Conservation (phyloP, 805 yeast genomes). For the Suhomyces emberorum region DNA sequence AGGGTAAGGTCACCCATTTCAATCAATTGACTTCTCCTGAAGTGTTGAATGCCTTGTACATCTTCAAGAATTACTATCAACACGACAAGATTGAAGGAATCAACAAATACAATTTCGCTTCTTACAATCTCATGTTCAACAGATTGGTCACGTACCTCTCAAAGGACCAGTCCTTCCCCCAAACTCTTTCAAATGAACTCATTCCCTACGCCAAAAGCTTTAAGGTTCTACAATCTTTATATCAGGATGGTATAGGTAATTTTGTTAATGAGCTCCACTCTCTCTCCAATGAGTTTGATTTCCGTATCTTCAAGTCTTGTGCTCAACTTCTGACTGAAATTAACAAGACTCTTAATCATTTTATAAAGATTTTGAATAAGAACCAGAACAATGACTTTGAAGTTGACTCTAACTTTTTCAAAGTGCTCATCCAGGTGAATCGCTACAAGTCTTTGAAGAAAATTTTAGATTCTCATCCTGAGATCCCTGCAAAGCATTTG, state of each 20-base stretch:
- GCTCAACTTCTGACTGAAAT: constrained; percentile 17
- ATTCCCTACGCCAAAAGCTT: constrained; percentile 12
- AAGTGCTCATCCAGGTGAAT: constrained; percentile 21
- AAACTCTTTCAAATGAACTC: constrained; percentile 15
- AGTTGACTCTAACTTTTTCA: constrained; percentile 13
- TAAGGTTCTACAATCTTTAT: constrained; percentile 10
- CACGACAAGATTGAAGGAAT: constrained; percentile 16
- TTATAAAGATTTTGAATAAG: constrained; percentile 13
- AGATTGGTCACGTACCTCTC: constrained; percentile 14
- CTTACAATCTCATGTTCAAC: constrained; percentile 21
- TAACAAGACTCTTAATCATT: constrained; percentile 15
- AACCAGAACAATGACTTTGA: constrained; percentile 9
- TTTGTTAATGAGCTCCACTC: constrained; percentile 19
- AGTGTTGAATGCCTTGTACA: constrained; percentile 23
- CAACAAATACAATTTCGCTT: constrained; percentile 13
- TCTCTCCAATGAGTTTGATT: constrained; percentile 21
- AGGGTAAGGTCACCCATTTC: constrained; percentile 18
- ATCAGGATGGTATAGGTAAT: constrained; percentile 16
- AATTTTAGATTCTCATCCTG: constrained; percentile 15
- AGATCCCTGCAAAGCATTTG: constrained; percentile 9
- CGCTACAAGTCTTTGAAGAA: constrained; percentile 20
- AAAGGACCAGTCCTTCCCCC: constrained; percentile 16
- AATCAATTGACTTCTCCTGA: constrained; percentile 24
- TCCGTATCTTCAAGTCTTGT: constrained; percentile 11
- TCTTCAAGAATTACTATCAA: constrained; percentile 20